A percentile compares a stretch with the other conserved stretches of the same genome.
These are phyloP conservation scores for Mucuna pruriens DNA, from an alignment of 306 rosid genomes.

Conservation along the genomic window DNA sequence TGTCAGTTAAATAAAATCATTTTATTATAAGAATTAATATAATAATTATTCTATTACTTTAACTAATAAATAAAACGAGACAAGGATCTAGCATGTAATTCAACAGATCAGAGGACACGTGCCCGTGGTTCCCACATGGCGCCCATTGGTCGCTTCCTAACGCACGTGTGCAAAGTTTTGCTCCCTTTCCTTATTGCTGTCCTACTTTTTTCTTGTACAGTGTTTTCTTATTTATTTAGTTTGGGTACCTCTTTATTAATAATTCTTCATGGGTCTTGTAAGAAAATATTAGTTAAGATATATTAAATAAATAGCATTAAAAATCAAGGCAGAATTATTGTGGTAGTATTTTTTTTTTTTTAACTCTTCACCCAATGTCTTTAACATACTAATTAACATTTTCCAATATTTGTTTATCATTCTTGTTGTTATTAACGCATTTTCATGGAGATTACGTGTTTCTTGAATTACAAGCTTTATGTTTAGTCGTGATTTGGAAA, in stretches of 20 bases:
- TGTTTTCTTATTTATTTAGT: background rate
- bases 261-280: background rate
- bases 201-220: conserved; percentile 9
- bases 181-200: conserved; percentile 30
- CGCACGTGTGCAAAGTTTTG: conserved; percentile 55
- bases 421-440: background rate
- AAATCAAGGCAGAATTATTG: background rate
- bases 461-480: background rate
- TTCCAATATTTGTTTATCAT: background rate
- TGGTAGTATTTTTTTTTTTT: background rate
- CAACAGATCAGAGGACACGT: conserved; percentile 6
- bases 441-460: background rate
- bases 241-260: background rate
- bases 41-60: background rate
- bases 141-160: conserved; percentile 10
- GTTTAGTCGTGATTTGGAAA: background rate
- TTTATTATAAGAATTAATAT: background rate
- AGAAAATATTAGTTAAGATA: background rate
- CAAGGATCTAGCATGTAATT: background rate
- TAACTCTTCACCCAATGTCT: background rate
- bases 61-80: background rate
- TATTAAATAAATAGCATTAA: background rate
- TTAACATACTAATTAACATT: background rate
- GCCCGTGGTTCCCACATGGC: conserved; percentile 46
- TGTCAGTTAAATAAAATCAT: background rate